Conservation (phyloP, 768 basidiomycete species). For the Suillus cothurnatus region DNA sequence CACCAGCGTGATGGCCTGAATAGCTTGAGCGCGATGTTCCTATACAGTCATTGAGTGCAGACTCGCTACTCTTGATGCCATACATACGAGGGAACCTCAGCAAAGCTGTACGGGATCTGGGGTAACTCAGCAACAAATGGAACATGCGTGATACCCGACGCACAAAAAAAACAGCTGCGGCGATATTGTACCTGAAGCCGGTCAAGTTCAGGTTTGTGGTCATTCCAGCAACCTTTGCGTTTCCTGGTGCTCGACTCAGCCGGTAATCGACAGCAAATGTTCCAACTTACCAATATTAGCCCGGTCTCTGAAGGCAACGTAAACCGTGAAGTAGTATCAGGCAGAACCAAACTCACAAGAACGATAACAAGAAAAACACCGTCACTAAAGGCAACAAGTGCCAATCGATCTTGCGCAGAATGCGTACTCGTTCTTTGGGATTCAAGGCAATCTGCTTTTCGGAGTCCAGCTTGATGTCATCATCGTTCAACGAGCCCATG, state of each 20-base stretch:
- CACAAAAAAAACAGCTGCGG: conserved; percentile 42
- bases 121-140: conserved; percentile 4
- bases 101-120: conserved; percentile 38
- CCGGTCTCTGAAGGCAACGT: conserved; percentile 36
- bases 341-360: conserved; percentile 39
- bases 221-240: conserved; percentile 49
- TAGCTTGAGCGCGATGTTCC: conserved; percentile 41
- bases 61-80: not conserved
- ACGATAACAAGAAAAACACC: conserved; percentile 46
- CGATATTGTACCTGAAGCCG: conserved; percentile 38
- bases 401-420: conserved; percentile 45
- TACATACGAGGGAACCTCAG: conserved; percentile 42
- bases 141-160: conserved; percentile 3
- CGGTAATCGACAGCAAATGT: not conserved
- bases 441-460: conserved; percentile 6
- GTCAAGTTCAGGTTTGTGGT: conserved; percentile 36
- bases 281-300: conserved; percentile 42
- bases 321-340: not conserved
- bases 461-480: not conserved
- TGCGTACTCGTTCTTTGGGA: conserved; percentile 25
- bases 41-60: conserved; percentile 15
- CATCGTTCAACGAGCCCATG: not conserved
- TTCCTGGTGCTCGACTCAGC: conserved; percentile 28
- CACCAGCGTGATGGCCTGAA: conserved; percentile 40
- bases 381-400: conserved; percentile 48